These are phyloP conservation scores for Leccinum subrobustum DNA, from an alignment of 1,284 basidiomycete genomes.

Conservation along the genomic window DNA sequence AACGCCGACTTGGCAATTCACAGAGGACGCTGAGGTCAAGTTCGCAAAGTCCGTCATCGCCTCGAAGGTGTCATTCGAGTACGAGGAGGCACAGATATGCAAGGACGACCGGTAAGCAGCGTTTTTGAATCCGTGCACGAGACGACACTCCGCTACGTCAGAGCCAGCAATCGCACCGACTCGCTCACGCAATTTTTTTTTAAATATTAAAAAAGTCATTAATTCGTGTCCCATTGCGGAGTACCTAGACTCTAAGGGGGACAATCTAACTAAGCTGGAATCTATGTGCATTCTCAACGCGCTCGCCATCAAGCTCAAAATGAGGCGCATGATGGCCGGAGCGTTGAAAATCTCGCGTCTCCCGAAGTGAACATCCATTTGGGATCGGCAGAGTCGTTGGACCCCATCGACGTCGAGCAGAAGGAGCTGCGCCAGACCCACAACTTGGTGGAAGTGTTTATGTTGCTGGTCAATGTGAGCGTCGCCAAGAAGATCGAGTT, in stretches of 20 bases:
- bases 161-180: slow-evolving; percentile 27
- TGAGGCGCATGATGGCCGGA: slow-evolving; percentile 87
- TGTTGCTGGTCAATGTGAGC: slow-evolving; percentile 96
- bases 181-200: slow-evolving; percentile 22
- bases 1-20: slow-evolving; percentile 65
- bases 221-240: too few relatives aligned
- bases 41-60: slow-evolving; percentile 97
- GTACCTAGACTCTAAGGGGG: too few relatives aligned
- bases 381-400: slow-evolving; percentile 82
- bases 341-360: slow-evolving; percentile 85
- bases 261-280: too few relatives aligned
- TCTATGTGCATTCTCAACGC: slow-evolving; percentile 68
- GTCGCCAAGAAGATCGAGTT: slow-evolving; percentile 89
- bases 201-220: too few relatives aligned
- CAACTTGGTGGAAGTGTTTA: slow-evolving; percentile 96
- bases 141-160: neutral
- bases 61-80: slow-evolving; percentile 96
- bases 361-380: slow-evolving; percentile 98
- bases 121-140: slow-evolving; percentile 8
- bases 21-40: slow-evolving; percentile 79
- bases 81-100: slow-evolving; percentile 92
- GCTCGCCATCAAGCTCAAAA: slow-evolving; percentile 86
- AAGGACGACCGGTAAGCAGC: slow-evolving; percentile 76
- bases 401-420: slow-evolving; percentile 97
- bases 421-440: slow-evolving; percentile 87